Conservation (phyloP, 306 rosid species). For the Acmispon strigosus region DNA sequence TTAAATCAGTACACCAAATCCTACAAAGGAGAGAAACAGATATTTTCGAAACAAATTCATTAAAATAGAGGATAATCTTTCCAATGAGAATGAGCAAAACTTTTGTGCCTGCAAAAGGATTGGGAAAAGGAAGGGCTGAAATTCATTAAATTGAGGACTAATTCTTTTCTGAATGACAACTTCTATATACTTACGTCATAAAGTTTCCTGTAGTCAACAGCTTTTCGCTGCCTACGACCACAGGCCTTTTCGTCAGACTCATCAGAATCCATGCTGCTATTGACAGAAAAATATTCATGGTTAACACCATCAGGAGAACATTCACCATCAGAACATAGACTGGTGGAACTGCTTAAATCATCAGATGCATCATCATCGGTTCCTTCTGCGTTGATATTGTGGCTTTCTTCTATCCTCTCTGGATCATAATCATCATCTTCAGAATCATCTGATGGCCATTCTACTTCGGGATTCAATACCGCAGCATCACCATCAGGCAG, state of each 20-base stretch:
- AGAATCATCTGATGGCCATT: slow-evolving; percentile 95
- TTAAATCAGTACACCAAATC: not conserved
- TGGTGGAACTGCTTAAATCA: slow-evolving; percentile 39
- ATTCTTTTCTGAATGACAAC: not conserved
- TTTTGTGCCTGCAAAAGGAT: not conserved
- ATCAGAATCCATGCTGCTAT: slow-evolving; percentile 48
- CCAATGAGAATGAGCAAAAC: not conserved
- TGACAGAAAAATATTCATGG: slow-evolving; percentile 31
- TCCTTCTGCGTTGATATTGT: slow-evolving; percentile 34
- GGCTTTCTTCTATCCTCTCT: slow-evolving; percentile 49
- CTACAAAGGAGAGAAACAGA: not conserved
- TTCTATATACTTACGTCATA: slow-evolving; percentile 51
- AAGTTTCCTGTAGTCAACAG: slow-evolving; percentile 72
- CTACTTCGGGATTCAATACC: slow-evolving; percentile 53
- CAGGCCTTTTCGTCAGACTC: slow-evolving; percentile 49
- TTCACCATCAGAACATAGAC: slow-evolving; percentile 45
- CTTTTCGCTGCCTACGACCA: slow-evolving; percentile 67
- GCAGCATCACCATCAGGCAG: slow-evolving; percentile 49
- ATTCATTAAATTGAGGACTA: not conserved
- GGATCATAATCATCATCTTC: slow-evolving; percentile 89
- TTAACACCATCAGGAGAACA: slow-evolving; percentile 25
- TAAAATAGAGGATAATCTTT: not conserved
- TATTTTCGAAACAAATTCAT: not conserved
- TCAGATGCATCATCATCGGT: slow-evolving; percentile 35
- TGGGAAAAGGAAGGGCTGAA: too few relatives aligned